Conservation (phyloP, 768 basidiomycete genomes). For the Tricholomella constricta region DNA sequence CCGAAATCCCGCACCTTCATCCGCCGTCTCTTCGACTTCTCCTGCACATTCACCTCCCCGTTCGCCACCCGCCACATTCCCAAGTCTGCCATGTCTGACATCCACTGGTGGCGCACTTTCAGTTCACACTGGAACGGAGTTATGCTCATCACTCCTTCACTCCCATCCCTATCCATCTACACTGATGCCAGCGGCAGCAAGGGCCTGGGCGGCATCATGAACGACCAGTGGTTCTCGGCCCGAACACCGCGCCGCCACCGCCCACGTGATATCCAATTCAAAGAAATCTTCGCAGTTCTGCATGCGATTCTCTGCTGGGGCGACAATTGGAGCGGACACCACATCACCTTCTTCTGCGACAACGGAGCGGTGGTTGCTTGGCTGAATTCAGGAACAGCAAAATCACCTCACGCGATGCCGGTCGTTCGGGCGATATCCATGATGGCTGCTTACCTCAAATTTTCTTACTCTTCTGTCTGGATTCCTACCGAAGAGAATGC, state of each 20-base stretch:
- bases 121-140: conserved; percentile 32
- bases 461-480: conserved; percentile 5
- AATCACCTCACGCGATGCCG: background rate
- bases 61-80: conserved; percentile 26
- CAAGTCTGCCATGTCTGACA: conserved; percentile 17
- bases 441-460: background rate
- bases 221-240: background rate
- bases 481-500: background rate
- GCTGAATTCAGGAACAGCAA: background rate
- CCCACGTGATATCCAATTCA: background rate
- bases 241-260: background rate
- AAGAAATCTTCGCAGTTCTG: background rate
- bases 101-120: conserved; percentile 35
- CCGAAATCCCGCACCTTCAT: conserved; percentile 30
- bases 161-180: conserved; percentile 17
- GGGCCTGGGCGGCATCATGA: conserved; percentile 25
- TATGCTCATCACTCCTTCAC: conserved; percentile 14
- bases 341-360: background rate
- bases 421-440: background rate
- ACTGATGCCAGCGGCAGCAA: conserved; percentile 36
- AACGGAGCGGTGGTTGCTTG: background rate
- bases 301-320: conserved; percentile 8
- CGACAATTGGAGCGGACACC: background rate
- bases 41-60: conserved; percentile 22
- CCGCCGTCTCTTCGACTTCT: conserved; percentile 29